These are phyloP conservation scores for Fimicolochytrium jonesii DNA, from an alignment of 192 early-diverging fungal species.

Conservation along the genomic window DNA sequence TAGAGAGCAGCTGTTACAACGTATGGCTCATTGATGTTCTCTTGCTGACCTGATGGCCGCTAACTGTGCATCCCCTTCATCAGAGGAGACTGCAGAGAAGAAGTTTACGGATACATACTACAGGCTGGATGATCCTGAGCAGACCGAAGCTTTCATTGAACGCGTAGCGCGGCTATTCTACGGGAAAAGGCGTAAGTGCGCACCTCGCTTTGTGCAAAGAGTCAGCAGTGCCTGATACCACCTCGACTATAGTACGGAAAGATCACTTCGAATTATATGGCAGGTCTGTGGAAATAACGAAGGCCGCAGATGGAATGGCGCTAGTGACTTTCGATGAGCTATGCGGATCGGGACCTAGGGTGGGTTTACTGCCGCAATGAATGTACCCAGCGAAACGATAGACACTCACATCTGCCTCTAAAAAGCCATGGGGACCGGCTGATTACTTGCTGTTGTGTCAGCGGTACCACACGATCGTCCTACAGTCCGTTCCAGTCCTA, in stretches of 20 bases:
- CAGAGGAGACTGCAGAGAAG: background rate
- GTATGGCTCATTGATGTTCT: background rate
- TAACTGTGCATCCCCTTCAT: background rate
- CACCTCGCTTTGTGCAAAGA: background rate
- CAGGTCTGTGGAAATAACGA: slow-evolving; percentile 59
- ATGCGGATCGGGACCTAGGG: slow-evolving; percentile 36
- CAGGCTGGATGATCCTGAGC: background rate
- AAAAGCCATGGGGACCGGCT: slow-evolving; percentile 50
- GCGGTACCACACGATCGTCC: slow-evolving; percentile 60
- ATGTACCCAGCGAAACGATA: background rate
- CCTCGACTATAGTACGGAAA: slow-evolving; percentile 7
- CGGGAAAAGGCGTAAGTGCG: background rate
- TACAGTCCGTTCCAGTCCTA: slow-evolving; percentile 51
- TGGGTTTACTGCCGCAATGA: background rate
- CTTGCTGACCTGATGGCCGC: no score
- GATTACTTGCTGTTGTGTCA: slow-evolving; percentile 82
- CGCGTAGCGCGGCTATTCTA: slow-evolving; percentile 6
- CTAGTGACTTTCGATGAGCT: slow-evolving; percentile 71
- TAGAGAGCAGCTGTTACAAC: slow-evolving; percentile 1
- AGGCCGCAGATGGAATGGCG: slow-evolving; percentile 63
- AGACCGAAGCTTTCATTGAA: background rate
- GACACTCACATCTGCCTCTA: slow-evolving; percentile 23
- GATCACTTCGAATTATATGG: slow-evolving; percentile 60
- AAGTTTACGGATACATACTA: background rate
- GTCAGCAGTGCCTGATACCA: background rate